phyloP scores from a whole-genome alignment of 345 rosid species.

The Euphorbia pulcherrima region DNA sequence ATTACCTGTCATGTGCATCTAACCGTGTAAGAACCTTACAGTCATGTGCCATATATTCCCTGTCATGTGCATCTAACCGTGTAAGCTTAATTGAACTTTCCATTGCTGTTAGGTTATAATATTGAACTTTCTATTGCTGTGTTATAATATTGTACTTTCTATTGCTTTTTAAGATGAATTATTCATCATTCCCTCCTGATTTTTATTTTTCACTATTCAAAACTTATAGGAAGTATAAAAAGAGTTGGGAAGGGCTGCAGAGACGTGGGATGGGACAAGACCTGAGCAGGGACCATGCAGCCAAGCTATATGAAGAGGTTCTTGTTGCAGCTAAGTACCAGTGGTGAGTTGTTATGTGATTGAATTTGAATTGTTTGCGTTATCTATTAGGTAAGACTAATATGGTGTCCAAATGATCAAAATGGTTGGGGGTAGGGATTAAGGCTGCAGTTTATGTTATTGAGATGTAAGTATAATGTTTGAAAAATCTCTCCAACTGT shows the following conservation, averaged over 20 bases:
- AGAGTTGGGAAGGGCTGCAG: conserved; percentile 90
- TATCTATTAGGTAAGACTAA: not conserved
- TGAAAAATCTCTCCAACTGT: no score
- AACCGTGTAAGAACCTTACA: no score
- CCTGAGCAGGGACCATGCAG: conserved; percentile 92
- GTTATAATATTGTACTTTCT: no score
- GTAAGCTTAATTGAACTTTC: no score
- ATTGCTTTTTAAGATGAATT: no score
- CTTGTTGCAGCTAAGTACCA: conserved; percentile 93
- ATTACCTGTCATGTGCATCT: no score
- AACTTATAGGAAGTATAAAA: conserved; percentile 68
- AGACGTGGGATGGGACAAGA: conserved; percentile 84
- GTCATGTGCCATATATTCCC: no score
- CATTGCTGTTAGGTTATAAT: no score
- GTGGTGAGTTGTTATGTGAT: conserved; percentile 44
- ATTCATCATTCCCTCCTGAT: no score
- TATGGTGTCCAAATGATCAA: not conserved
- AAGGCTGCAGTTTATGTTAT: not conserved
- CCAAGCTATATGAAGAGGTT: conserved; percentile 76
- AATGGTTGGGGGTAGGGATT: not conserved
- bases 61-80: no score
- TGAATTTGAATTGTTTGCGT: not conserved
- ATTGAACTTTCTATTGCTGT: no score
- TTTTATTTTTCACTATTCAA: no score
- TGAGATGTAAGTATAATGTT: not conserved